These are phyloP conservation scores for Thielaviopsis cerberus DNA, from an alignment of 2,329 filamentous ascomycete genomes.

Conservation along the genomic window DNA sequence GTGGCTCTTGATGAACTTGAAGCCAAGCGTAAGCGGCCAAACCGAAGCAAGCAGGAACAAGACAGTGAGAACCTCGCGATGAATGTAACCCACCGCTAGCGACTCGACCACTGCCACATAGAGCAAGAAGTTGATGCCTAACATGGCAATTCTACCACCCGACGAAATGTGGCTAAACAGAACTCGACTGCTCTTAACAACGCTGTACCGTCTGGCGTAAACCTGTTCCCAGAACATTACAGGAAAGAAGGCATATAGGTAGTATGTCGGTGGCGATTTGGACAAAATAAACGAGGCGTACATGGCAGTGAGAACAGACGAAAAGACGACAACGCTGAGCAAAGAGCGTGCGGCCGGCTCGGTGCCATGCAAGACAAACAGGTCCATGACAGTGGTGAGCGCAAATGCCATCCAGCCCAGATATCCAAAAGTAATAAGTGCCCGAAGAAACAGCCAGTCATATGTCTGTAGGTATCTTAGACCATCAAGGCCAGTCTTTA, in stretches of 20 bases:
- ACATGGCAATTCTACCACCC: conserved; percentile 33
- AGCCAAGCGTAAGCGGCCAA: conserved; percentile 63
- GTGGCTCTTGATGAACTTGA: conserved; percentile 52
- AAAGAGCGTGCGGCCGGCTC: conserved; percentile 44
- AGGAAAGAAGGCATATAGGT: conserved; percentile 80
- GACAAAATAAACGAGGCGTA: conserved; percentile 68
- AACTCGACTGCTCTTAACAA: conserved; percentile 45
- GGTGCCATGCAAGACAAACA: conserved; percentile 63
- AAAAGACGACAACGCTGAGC: conserved; percentile 46
- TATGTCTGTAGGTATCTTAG: conserved; percentile 92
- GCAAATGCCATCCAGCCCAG: conserved; percentile 91
- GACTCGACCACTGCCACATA: conserved; percentile 65
- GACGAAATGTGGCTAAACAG: conserved; percentile 54
- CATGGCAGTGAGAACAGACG: conserved; percentile 53
- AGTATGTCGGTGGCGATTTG: conserved; percentile 66
- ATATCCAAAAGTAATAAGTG: conserved; percentile 76
- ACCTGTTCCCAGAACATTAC: conserved; percentile 95
- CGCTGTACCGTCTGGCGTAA: conserved; percentile 53
- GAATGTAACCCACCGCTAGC: conserved; percentile 82
- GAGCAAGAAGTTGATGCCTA: conserved; percentile 43
- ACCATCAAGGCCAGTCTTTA: conserved; percentile 60
- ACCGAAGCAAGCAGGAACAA: conserved; percentile 58
- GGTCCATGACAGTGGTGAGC: conserved; percentile 68
- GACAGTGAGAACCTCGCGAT: conserved; percentile 68
- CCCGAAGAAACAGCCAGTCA: conserved; percentile 88